Evolutionary conservation across 192 early-diverging fungal species (phyloP).

Genomic region (Neocallimastix lanati): DNA sequence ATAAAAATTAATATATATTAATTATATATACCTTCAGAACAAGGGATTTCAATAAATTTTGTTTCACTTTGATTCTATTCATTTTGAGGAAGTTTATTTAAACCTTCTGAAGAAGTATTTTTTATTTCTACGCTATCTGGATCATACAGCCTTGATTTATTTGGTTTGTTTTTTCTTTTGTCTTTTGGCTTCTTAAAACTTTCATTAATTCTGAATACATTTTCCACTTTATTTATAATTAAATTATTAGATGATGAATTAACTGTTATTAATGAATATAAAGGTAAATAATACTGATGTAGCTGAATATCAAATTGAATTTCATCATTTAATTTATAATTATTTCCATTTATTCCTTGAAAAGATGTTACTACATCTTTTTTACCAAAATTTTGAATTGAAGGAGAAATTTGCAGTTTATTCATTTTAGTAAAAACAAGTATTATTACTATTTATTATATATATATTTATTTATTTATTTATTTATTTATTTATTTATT

Average conservation of each 20-base stretch:
- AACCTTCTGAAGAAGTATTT: neutral
- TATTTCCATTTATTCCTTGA: neutral
- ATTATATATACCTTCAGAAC: neutral
- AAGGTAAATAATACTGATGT: neutral
- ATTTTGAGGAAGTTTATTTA: neutral
- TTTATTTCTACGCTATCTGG: neutral
- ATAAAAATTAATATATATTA: too few relatives aligned
- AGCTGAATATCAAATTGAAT: neutral
- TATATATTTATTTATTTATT: too few relatives aligned
- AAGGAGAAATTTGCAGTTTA: neutral
- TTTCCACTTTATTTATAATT: neutral
- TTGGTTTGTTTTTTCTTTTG: neutral
- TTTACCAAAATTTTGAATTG: neutral
- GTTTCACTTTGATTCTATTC: neutral
- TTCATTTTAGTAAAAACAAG: too few relatives aligned
- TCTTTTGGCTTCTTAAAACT: neutral
- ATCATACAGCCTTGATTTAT: neutral
- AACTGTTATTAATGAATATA: neutral
- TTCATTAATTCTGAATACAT: neutral
- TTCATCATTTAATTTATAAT: neutral
- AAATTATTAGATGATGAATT: neutral
- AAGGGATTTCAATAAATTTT: neutral
- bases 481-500: too few relatives aligned
- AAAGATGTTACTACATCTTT: neutral
- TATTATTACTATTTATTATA: too few relatives aligned